A percentile compares a stretch with the other conserved stretches of the same genome.
Conservation (phyloP, 192 early-diverging fungal genomes). For the Tieghemiomyces parasiticus region DNA sequence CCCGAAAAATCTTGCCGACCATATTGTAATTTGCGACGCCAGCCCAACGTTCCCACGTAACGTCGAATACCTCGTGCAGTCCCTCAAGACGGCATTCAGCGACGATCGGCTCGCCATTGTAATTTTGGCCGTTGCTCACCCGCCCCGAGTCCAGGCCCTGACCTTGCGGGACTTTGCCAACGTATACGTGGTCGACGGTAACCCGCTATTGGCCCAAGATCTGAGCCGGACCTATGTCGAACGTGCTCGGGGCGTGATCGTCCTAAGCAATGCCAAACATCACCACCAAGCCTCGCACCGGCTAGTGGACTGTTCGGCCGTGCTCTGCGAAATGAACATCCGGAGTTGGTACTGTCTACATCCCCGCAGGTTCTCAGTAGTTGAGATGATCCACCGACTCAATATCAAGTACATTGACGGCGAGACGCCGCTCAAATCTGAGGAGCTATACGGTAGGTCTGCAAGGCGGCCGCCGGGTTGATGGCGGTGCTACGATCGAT, state of each 20-base stretch:
- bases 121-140: constrained; percentile 17
- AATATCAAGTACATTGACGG: constrained; percentile 24
- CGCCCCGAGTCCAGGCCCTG: constrained; percentile 11
- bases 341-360: constrained; percentile 17
- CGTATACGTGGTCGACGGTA: constrained; percentile 25
- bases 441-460: not conserved
- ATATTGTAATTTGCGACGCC: constrained; percentile 26
- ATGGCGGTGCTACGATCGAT: no score
- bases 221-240: constrained; percentile 21
- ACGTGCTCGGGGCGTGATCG: constrained; percentile 22
- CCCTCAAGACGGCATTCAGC: constrained; percentile 22
- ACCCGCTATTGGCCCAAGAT: constrained; percentile 22
- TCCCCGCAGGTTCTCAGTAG: constrained; percentile 19
- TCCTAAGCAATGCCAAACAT: constrained; percentile 18
- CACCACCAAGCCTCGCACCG: not conserved
- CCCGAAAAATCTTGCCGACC: constrained; percentile 13
- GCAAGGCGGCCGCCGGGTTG: no score
- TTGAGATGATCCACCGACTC: constrained; percentile 22
- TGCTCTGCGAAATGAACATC: constrained; percentile 29
- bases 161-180: constrained; percentile 16
- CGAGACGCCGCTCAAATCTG: constrained; percentile 20
- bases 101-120: constrained; percentile 21
- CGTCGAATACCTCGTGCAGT: constrained; percentile 23
- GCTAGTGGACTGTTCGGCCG: constrained; percentile 20
- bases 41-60: constrained; percentile 26